These are phyloP conservation scores for Chenopodium formosanum DNA, from an alignment of 148 eudicot species.

Conservation along the genomic window DNA sequence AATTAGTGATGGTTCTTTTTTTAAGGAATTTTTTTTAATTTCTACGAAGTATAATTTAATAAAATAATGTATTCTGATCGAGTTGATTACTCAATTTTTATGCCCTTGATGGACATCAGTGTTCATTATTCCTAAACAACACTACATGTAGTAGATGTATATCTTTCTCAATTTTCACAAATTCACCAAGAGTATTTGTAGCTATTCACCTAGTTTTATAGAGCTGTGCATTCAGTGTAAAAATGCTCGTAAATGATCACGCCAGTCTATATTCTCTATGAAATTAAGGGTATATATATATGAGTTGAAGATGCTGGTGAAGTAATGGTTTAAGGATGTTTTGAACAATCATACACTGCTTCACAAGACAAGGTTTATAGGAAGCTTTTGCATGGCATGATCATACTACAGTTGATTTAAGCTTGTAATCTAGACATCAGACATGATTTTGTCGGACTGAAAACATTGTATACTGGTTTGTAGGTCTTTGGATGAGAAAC, in stretches of 20 bases:
- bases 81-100: neutral
- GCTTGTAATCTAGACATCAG: neutral
- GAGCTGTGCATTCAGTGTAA: neutral
- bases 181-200: no score
- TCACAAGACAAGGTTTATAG: neutral
- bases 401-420: neutral
- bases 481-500: neutral
- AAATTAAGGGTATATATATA: neutral
- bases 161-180: no score
- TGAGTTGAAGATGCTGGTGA: neutral
- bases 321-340: neutral
- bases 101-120: neutral
- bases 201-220: neutral
- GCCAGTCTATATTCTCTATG: neutral
- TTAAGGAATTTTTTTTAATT: no score
- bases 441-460: neutral
- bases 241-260: neutral
- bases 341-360: neutral
- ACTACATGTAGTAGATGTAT: no score
- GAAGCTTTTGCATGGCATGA: neutral
- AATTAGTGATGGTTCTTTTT: no score
- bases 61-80: neutral
- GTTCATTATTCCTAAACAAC: neutral
- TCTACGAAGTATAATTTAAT: no score
- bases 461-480: neutral